Percentiles rank a stretch among this genome's conserved stretches.
Evolutionary conservation across 495 filamentous ascomycete species (phyloP).

Genomic region (Acidomyces sp.): DNA sequence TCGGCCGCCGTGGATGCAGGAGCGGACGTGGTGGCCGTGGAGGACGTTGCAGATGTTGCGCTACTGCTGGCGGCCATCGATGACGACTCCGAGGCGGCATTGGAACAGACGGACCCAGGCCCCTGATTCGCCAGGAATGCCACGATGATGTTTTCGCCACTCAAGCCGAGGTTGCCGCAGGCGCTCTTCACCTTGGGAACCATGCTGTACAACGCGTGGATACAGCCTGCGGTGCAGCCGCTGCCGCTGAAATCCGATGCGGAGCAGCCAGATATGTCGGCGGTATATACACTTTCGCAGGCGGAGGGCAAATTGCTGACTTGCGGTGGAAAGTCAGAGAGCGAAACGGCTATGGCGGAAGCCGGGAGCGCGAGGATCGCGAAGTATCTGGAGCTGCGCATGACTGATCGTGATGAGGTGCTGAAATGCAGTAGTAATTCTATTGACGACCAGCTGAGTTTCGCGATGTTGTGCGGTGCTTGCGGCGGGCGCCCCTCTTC

Average conservation of each 20-base stretch:
- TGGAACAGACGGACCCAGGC: slow-evolving; percentile 7
- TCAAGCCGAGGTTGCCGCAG: slow-evolving; percentile 16
- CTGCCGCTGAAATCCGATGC: slow-evolving; percentile 23
- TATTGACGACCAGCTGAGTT: neutral
- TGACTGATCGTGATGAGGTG: no score
- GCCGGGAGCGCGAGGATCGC: slow-evolving; percentile 14
- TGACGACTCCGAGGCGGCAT: slow-evolving; percentile 6
- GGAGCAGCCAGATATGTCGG: slow-evolving; percentile 23
- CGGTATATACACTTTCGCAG: slow-evolving; percentile 18
- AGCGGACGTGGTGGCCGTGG: no score
- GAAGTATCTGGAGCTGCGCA: no score
- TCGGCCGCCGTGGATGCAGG: no score
- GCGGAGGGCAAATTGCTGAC: slow-evolving; percentile 6
- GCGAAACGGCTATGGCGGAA: slow-evolving; percentile 11
- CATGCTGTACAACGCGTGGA: slow-evolving; percentile 23
- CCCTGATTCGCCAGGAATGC: slow-evolving; percentile 14
- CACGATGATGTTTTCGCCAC: slow-evolving; percentile 9
- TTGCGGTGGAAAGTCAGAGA: slow-evolving; percentile 19
- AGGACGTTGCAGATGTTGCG: no score
- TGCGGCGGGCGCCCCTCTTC: neutral
- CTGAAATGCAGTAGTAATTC: no score
- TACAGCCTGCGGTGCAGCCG: slow-evolving; percentile 24
- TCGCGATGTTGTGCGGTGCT: neutral
- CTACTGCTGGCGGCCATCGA: neutral
- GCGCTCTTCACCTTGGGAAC: slow-evolving; percentile 15